These are phyloP conservation scores for Histomonas meleagridis DNA, from an alignment of 208 protist genomes.

Conservation along the genomic window DNA sequence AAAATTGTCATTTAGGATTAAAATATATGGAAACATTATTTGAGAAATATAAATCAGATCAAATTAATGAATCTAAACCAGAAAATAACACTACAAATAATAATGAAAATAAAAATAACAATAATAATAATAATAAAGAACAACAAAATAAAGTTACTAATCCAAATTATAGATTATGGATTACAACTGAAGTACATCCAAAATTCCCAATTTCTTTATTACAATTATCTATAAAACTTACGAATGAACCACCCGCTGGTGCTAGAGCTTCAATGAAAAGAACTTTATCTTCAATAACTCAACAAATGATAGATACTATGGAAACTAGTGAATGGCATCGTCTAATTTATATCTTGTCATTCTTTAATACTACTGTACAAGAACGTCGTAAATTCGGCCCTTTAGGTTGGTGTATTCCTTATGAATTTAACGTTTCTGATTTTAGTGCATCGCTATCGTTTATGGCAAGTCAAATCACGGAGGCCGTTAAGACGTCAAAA, in stretches of 20 bases:
- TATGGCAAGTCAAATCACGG: conserved; percentile 87
- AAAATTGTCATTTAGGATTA: conserved; percentile 68
- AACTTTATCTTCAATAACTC: neutral
- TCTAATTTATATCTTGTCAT: conserved; percentile 84
- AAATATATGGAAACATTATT: conserved; percentile 52
- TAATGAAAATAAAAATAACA: conserved; percentile 10
- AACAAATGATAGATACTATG: neutral
- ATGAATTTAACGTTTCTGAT: conserved; percentile 94
- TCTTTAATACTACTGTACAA: conserved; percentile 85
- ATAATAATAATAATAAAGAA: conserved; percentile 46
- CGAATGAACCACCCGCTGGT: conserved; percentile 86
- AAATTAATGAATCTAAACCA: neutral
- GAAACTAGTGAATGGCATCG: conserved; percentile 76
- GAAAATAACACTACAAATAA: neutral
- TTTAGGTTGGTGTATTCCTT: conserved; percentile 90
- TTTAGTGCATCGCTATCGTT: conserved; percentile 72
- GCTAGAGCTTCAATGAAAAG: conserved; percentile 82
- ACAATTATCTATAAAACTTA: conserved; percentile 82
- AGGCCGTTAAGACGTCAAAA: conserved; percentile 52
- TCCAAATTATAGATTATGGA: conserved; percentile 61
- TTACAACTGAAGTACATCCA: conserved; percentile 60
- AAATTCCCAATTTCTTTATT: conserved; percentile 66
- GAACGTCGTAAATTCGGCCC: conserved; percentile 90
- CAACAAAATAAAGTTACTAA: conserved; percentile 40
- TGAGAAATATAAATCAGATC: neutral